Base-by-base conservation (phyloP, 176 grass and related monocot species). In the Puccinellia tenuiflora region DNA sequence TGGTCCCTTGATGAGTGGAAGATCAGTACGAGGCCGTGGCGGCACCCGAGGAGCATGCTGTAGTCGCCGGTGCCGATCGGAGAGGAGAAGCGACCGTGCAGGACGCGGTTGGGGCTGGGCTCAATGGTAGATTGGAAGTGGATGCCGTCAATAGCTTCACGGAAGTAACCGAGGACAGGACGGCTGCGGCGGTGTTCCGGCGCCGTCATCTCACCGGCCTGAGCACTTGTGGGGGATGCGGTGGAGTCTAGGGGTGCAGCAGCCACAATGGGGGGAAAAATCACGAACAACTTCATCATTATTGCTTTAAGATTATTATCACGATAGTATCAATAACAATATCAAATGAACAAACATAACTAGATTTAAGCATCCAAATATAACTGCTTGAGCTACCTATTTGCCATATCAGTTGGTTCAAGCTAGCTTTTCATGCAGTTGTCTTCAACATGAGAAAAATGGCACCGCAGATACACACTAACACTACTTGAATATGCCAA, bases 371-470 rank as follows among this genome's bases (percentile, higher is more conserved):
- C 2, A 17, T 37, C 7, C 17, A 51, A 37, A 37, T 37, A 37
- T 28, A 31, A 20, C 10, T 52, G 26, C 65, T 53, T 10, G 7
- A 73, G 13, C 53, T 51, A 80, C 52, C 42, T 4, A 17, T 48
- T 56, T 57, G 24, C 5, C 3, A 22, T 73, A 62, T 62, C n/a
- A 48, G 54, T 21, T 64, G 28, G 31, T 64, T 74, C 5, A 39
- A 52, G n/a, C n/a, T n/a, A 64, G 18, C 68, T 74, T 73, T 73
- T 47, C 53, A 83, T 62, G 22, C 29, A 30, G 67, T 64, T 64
- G 60, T 34, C 17, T 15, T 33, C 16, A 34, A 34, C 14, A 33
- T 64, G 5, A 64, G 29, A 64, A 33, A 15, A 64, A 64, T 13
- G 6, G 29, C 16, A 64, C 6, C 29, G 3, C 29, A 3, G 28